Percentiles rank a stretch among this genome's conserved stretches.
phyloP scores from a whole-genome alignment of 306 rosid genomes.

The Malus orientalis region DNA sequence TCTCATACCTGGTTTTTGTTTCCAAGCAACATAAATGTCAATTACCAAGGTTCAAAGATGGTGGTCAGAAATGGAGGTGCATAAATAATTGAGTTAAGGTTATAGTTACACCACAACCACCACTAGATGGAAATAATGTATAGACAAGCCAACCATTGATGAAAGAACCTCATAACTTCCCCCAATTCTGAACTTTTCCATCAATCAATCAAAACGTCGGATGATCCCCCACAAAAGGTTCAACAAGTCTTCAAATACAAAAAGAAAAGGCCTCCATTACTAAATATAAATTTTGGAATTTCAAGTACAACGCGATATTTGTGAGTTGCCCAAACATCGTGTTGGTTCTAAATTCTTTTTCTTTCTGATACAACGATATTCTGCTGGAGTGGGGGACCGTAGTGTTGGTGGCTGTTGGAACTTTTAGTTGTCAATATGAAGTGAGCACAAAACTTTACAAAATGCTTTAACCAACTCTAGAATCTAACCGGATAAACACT shows the following conservation, averaged over 20 bases:
- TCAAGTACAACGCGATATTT: too few species aligned
- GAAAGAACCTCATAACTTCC: background rate
- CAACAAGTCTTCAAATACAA: background rate
- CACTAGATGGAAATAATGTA: background rate
- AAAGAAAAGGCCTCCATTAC: background rate
- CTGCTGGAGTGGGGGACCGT: too few species aligned
- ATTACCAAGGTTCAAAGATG: background rate
- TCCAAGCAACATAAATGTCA: conserved; percentile 16
- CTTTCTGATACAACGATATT: too few species aligned
- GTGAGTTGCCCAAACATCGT: too few species aligned
- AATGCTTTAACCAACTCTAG: too few species aligned
- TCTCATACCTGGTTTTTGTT: conserved; percentile 58
- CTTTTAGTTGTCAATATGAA: too few species aligned
- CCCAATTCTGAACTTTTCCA: background rate
- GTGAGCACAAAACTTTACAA: too few species aligned
- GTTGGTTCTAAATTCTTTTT: too few species aligned
- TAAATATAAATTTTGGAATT: background rate
- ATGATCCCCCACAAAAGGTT: background rate
- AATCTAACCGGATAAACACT: too few species aligned
- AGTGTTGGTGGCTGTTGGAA: too few species aligned
- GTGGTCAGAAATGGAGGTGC: background rate
- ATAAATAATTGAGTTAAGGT: background rate
- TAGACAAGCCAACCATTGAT: background rate
- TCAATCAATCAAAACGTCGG: background rate
- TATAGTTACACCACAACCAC: background rate